A percentile compares a stretch with the other conserved stretches of the same genome.
Evolutionary conservation across 352 stramenopile genomes (phyloP).

Genomic region (Pythium periplocum): DNA sequence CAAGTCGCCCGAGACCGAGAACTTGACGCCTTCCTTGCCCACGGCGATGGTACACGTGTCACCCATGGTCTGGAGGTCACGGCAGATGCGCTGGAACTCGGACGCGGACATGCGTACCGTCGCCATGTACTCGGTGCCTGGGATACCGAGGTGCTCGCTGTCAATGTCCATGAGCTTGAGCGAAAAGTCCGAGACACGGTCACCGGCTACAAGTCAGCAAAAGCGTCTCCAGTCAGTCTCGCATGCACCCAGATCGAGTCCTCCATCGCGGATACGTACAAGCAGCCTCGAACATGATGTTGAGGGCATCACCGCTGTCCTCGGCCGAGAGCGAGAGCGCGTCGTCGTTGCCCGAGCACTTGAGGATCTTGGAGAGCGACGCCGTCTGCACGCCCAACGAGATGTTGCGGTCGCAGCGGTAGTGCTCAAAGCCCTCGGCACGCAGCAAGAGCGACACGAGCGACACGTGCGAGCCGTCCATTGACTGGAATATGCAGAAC

Average conservation of each 20-base stretch:
- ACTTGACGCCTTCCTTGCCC: conserved; percentile 98
- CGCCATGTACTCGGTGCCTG: conserved; percentile 98
- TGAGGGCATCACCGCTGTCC: conserved; percentile 94
- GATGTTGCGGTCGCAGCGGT: conserved; percentile 97
- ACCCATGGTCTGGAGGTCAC: conserved; percentile 97
- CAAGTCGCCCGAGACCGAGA: conserved; percentile 95
- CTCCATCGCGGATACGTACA: conserved; percentile 43
- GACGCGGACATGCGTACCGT: conserved; percentile 91
- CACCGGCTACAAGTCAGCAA: conserved; percentile 48
- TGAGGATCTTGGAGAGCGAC: conserved; percentile 99
- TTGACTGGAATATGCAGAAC: conserved; percentile 75
- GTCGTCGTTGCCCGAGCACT: conserved; percentile 98
- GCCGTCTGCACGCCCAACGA: conserved; percentile 96
- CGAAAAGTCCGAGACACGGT: conserved; percentile 95
- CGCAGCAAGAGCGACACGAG: conserved; percentile 94
- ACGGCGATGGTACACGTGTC: conserved; percentile 96
- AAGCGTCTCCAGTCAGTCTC: conserved; percentile 3
- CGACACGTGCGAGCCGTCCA: conserved; percentile 99
- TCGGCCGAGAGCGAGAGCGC: conserved; percentile 98
- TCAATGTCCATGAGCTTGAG: conserved; percentile 99
- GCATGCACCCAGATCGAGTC: conserved; percentile 35
- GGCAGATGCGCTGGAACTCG: conserved; percentile 99
- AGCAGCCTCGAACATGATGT: conserved; percentile 97
- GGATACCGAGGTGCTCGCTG: conserved; percentile 97
- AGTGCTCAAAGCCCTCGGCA: conserved; percentile 96